These are phyloP conservation scores for Aspergillus quadrilineatus DNA, from an alignment of 2,329 filamentous ascomycete genomes.

Conservation along the genomic window DNA sequence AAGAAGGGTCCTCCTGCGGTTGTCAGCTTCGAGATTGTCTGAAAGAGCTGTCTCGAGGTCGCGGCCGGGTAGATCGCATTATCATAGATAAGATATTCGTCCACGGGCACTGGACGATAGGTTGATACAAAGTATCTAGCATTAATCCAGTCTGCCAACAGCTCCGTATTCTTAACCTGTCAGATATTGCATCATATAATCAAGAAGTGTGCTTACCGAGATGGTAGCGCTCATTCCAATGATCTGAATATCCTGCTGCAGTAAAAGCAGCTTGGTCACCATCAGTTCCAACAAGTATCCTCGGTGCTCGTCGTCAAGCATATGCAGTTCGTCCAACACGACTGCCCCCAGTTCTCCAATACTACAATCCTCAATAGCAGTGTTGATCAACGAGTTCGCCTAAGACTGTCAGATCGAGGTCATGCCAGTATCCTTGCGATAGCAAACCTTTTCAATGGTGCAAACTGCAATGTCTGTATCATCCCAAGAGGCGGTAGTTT, in stretches of 20 bases:
- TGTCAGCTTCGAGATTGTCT: slow-evolving; percentile 55
- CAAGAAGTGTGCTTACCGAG: slow-evolving; percentile 51
- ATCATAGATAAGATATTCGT: slow-evolving; percentile 72
- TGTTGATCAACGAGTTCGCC: slow-evolving; percentile 73
- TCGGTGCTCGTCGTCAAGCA: slow-evolving; percentile 73
- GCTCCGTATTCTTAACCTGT: slow-evolving; percentile 61
- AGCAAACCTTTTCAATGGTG: slow-evolving; percentile 70
- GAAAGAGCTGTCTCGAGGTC: slow-evolving; percentile 58
- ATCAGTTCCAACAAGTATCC: slow-evolving; percentile 75
- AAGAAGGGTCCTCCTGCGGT: slow-evolving; percentile 28
- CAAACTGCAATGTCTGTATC: slow-evolving; percentile 78
- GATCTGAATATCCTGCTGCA: slow-evolving; percentile 68
- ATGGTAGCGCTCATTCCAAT: slow-evolving; percentile 79
- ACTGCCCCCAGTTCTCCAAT: slow-evolving; percentile 65
- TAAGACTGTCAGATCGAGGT: slow-evolving; percentile 32
- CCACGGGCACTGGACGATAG: slow-evolving; percentile 72
- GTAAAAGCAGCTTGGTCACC: slow-evolving; percentile 68
- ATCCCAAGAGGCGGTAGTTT: slow-evolving; percentile 64
- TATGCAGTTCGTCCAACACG: slow-evolving; percentile 77
- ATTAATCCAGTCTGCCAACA: slow-evolving; percentile 68
- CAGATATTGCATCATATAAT: slow-evolving; percentile 7
- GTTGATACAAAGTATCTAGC: slow-evolving; percentile 71
- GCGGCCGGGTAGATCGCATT: slow-evolving; percentile 64
- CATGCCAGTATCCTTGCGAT: neutral
- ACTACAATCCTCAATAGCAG: slow-evolving; percentile 68